Evolutionary conservation across 768 basidiomycete species (phyloP).

Genomic region (Candolleomyces aberdarensis): DNA sequence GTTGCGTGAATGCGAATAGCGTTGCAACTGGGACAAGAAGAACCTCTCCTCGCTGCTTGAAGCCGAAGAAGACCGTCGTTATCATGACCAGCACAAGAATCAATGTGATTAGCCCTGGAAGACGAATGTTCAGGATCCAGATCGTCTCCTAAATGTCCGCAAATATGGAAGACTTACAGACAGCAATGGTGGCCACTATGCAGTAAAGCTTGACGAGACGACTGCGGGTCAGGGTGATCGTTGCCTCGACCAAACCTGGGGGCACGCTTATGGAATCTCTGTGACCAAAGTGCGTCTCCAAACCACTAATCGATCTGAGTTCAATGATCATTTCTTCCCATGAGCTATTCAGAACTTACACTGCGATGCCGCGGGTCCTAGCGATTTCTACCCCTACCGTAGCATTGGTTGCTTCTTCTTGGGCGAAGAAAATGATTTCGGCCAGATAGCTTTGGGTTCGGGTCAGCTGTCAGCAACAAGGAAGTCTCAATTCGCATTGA

Average conservation of each 20-base stretch:
- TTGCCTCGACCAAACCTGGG: slow-evolving; percentile 17
- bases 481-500: background rate
- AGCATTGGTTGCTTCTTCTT: slow-evolving; percentile 15
- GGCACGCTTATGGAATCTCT: slow-evolving; percentile 12
- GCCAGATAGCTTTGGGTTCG: slow-evolving; percentile 13
- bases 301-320: slow-evolving; percentile 12
- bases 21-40: slow-evolving; percentile 25
- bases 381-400: slow-evolving; percentile 17
- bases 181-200: slow-evolving; percentile 18
- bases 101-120: slow-evolving; percentile 20
- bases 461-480: background rate
- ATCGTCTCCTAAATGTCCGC: background rate
- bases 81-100: slow-evolving; percentile 23
- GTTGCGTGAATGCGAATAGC: slow-evolving; percentile 22
- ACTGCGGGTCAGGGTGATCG: slow-evolving; percentile 17
- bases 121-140: background rate
- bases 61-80: slow-evolving; percentile 23
- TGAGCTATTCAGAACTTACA: slow-evolving; percentile 7
- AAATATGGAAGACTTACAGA: slow-evolving; percentile 12
- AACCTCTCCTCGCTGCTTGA: slow-evolving; percentile 20
- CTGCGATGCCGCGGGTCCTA: slow-evolving; percentile 19
- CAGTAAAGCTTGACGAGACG: slow-evolving; percentile 20
- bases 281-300: slow-evolving; percentile 16
- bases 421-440: slow-evolving; percentile 21
- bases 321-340: background rate